Evolutionary conservation across 257 asterid species (phyloP).

Genomic region (Petunia secreta): DNA sequence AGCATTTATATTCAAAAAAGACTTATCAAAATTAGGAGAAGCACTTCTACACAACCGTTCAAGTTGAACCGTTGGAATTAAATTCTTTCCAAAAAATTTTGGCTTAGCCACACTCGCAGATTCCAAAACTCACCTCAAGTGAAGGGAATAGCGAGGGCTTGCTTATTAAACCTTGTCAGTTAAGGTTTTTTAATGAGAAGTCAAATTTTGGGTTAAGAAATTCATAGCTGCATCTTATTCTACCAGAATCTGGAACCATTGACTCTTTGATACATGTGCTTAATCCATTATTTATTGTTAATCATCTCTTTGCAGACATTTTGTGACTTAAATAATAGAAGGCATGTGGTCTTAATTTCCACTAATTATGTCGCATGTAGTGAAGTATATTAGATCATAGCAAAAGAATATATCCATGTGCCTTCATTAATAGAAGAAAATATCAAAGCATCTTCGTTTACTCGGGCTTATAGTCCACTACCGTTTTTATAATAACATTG

Average conservation of each 20-base stretch:
- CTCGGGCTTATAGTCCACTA: no score
- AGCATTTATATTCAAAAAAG: no score
- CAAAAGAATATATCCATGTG: conserved; percentile 3
- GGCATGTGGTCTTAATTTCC: conserved; percentile 16
- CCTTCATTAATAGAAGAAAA: neutral
- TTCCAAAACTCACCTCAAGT: no score
- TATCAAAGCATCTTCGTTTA: neutral
- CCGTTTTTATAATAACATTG: no score
- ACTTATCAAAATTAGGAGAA: no score
- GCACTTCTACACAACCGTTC: no score
- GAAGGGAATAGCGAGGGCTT: no score
- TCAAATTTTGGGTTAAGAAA: neutral
- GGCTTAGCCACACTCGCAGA: no score
- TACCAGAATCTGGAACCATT: neutral
- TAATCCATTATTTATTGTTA: neutral
- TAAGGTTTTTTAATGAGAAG: neutral
- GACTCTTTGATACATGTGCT: neutral
- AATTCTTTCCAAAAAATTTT: no score
- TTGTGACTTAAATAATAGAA: neutral
- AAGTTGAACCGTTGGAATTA: no score
- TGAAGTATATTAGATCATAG: neutral
- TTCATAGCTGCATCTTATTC: neutral
- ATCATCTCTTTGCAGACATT: neutral
- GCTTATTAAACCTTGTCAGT: no score
- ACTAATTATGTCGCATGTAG: neutral